phyloP scores from a whole-genome alignment of 2,329 filamentous ascomycete genomes.

The Epichloe sibirici region DNA sequence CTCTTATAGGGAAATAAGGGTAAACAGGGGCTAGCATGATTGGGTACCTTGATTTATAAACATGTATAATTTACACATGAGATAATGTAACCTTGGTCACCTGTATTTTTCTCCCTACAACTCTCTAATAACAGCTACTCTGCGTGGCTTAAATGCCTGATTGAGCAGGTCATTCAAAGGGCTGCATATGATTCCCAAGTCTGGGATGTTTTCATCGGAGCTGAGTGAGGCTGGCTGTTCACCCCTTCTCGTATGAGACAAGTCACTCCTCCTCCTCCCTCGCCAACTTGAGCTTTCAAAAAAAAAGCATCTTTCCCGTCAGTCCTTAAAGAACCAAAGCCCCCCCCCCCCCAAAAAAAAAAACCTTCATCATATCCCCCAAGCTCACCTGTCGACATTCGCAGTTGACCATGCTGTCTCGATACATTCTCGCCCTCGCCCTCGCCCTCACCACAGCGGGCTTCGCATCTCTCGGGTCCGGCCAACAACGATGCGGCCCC shows the following conservation, averaged over 20 bases:
- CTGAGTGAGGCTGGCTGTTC: not conserved
- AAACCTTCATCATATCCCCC: not conserved
- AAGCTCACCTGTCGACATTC: not conserved
- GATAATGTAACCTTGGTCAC: too few relatives aligned
- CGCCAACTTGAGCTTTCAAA: not conserved
- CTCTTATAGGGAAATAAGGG: too few relatives aligned
- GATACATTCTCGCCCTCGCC: slow-evolving; percentile 10
- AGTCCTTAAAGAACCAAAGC: not conserved
- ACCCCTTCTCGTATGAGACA: not conserved
- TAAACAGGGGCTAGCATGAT: too few relatives aligned
- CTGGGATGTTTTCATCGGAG: not conserved
- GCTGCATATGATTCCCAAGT: slow-evolving; percentile 10
- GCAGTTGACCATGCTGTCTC: slow-evolving; percentile 12
- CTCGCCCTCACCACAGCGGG: slow-evolving; percentile 10
- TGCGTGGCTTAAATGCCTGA: too few relatives aligned
- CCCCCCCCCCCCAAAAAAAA: not conserved
- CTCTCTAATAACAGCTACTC: too few relatives aligned
- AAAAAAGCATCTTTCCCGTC: not conserved
- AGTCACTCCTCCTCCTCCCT: not conserved
- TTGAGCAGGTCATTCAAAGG: too few relatives aligned
- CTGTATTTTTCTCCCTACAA: too few relatives aligned
- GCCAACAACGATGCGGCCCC: slow-evolving; percentile 15
- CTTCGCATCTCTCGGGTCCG: slow-evolving; percentile 6
- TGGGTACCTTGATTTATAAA: too few relatives aligned
- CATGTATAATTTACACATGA: too few relatives aligned